Conservation (phyloP, 306 rosid genomes). For the Vigna reflexopilosa region DNA sequence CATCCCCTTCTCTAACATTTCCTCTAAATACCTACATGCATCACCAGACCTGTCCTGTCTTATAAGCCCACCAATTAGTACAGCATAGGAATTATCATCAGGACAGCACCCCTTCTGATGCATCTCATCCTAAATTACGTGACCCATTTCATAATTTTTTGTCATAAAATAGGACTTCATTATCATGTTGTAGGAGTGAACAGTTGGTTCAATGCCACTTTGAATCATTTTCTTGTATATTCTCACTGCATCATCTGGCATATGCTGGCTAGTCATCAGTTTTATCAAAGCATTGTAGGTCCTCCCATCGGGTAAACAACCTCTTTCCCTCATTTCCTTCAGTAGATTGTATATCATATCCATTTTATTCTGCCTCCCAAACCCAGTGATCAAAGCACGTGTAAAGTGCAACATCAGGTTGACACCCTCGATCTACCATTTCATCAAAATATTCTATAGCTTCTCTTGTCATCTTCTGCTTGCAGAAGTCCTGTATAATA, state of each 20-base stretch:
- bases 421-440: slow-evolving; percentile 67
- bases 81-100: slow-evolving; percentile 77
- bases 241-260: slow-evolving; percentile 78
- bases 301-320: slow-evolving; percentile 73
- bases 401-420: slow-evolving; percentile 72
- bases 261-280: slow-evolving; percentile 72
- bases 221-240: slow-evolving; percentile 82
- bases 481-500: slow-evolving; percentile 75
- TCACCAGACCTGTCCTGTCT: slow-evolving; percentile 71
- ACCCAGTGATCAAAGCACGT: slow-evolving; percentile 79
- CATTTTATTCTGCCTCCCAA: slow-evolving; percentile 86
- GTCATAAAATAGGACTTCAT: slow-evolving; percentile 82
- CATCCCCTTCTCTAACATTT: slow-evolving; percentile 91
- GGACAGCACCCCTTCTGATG: slow-evolving; percentile 77
- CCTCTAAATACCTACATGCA: slow-evolving; percentile 81
- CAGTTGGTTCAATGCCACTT: slow-evolving; percentile 66
- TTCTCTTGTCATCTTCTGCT: slow-evolving; percentile 72
- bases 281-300: slow-evolving; percentile 83
- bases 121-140: slow-evolving; percentile 77
- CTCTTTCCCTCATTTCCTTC: slow-evolving; percentile 70
- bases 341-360: slow-evolving; percentile 62
- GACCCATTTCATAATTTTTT: slow-evolving; percentile 75
- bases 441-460: slow-evolving; percentile 66
- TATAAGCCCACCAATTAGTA: slow-evolving; percentile 83
- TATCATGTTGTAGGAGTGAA: slow-evolving; percentile 89